A percentile compares a stretch with the other conserved stretches of the same genome.
These are phyloP conservation scores for Echeveria elegans DNA, from an alignment of 164 flowering plant species.

Conservation along the genomic window DNA sequence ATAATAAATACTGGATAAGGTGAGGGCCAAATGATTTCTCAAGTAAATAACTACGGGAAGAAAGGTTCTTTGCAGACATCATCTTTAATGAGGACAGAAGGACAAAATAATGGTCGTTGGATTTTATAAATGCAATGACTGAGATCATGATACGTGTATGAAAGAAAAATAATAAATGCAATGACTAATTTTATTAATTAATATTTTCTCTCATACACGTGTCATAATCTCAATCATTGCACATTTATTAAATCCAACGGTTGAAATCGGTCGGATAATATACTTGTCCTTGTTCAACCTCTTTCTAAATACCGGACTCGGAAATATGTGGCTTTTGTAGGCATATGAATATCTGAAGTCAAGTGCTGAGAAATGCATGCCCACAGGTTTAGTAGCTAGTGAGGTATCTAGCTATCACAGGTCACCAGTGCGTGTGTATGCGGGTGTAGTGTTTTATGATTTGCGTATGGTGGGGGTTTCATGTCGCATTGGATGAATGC, in stretches of 20 bases:
- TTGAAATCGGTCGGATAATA: not conserved
- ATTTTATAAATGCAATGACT: too few species aligned
- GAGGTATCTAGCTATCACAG: not conserved
- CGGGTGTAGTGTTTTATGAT: not conserved
- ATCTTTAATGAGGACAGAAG: too few species aligned
- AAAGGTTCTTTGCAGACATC: too few species aligned
- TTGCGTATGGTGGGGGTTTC: constrained; percentile 3
- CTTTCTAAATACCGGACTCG: too few species aligned
- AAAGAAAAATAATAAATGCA: too few species aligned
- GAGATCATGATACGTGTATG: too few species aligned
- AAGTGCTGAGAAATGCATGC: not conserved
- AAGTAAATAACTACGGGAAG: not conserved
- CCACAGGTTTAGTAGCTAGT: not conserved
- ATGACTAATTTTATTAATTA: too few species aligned
- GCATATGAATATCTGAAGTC: not conserved
- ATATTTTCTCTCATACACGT: too few species aligned
- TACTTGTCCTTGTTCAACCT: not conserved
- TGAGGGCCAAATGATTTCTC: not conserved
- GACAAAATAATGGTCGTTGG: too few species aligned
- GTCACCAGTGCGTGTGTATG: constrained; percentile 3
- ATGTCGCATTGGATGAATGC: not conserved
- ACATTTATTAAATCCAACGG: too few species aligned
- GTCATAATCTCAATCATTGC: too few species aligned
- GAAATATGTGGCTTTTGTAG: not conserved
- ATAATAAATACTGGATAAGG: not conserved